These are phyloP conservation scores for Pontederia paniculata DNA, from an alignment of 176 grass and related monocot species.

Conservation along the genomic window DNA sequence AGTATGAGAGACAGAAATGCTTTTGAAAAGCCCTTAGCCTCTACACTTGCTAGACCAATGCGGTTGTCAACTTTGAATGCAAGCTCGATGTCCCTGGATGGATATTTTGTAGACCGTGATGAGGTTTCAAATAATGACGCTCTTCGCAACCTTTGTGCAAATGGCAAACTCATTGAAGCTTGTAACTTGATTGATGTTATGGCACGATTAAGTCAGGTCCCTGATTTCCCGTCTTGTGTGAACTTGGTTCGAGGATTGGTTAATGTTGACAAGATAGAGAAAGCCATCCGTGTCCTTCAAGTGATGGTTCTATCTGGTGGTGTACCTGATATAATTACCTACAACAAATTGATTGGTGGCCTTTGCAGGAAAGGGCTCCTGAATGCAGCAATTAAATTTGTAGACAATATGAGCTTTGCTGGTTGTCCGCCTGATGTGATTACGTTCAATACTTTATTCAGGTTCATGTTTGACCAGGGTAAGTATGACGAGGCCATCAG, in stretches of 20 bases:
- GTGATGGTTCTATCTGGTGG: constrained; percentile 54
- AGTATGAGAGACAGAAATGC: background rate
- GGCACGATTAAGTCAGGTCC: constrained; percentile 44
- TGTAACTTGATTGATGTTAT: constrained; percentile 52
- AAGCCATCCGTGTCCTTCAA: constrained; percentile 40
- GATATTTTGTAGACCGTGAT: constrained; percentile 30
- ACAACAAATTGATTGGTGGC: constrained; percentile 54
- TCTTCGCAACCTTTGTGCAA: constrained; percentile 43
- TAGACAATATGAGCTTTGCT: constrained; percentile 42
- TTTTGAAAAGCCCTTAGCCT: background rate
- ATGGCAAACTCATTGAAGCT: constrained; percentile 47
- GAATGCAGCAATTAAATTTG: constrained; percentile 31
- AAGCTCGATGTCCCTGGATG: constrained; percentile 9
- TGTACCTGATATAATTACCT: constrained; percentile 55
- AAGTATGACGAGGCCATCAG: constrained; percentile 42
- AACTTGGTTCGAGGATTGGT: constrained; percentile 51
- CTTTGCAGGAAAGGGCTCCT: constrained; percentile 39
- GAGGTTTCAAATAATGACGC: constrained; percentile 23
- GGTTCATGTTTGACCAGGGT: constrained; percentile 42
- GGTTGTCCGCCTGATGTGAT: constrained; percentile 47
- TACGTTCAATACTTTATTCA: constrained; percentile 72
- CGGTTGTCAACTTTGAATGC: constrained; percentile 13
- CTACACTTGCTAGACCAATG: constrained; percentile 3
- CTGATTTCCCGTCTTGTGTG: constrained; percentile 38
- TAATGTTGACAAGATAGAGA: constrained; percentile 37